Percentiles rank a stretch among this genome's conserved stretches.
Evolutionary conservation across 75 land plant species (phyloP).

Genomic region (Adiantum capillusveneris): DNA sequence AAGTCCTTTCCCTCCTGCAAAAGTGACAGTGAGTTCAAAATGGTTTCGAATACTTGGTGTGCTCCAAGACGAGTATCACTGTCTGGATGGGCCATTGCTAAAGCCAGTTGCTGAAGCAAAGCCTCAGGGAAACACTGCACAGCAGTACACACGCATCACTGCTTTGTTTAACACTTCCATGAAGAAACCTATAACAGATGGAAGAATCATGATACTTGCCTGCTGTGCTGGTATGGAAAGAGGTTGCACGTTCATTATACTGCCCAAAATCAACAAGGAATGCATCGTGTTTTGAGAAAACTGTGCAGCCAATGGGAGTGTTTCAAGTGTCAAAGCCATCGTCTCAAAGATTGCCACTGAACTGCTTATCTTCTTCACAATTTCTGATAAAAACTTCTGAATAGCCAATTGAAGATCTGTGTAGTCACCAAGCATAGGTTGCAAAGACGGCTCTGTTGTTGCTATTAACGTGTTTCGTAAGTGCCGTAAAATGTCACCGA

Average conservation of each 20-base stretch:
- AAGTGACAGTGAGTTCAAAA: slow-evolving; percentile 48
- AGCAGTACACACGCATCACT: not conserved
- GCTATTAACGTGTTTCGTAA: slow-evolving; percentile 34
- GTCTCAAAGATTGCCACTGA: slow-evolving; percentile 55
- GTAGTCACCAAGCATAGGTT: slow-evolving; percentile 39
- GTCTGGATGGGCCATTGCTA: slow-evolving; percentile 85
- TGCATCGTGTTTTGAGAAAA: slow-evolving; percentile 65
- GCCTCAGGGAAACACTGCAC: slow-evolving; percentile 80
- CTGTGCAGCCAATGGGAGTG: slow-evolving; percentile 39
- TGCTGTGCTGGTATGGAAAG: not conserved
- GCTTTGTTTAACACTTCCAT: not conserved
- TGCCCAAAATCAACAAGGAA: slow-evolving; percentile 69
- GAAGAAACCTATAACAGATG: not conserved
- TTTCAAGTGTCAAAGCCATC: slow-evolving; percentile 83
- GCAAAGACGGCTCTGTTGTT: slow-evolving; percentile 63
- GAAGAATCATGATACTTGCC: not conserved
- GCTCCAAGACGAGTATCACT: slow-evolving; percentile 76
- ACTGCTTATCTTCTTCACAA: slow-evolving; percentile 68
- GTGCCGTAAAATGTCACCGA: slow-evolving; percentile 82
- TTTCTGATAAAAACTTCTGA: slow-evolving; percentile 75
- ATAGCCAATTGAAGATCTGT: slow-evolving; percentile 63
- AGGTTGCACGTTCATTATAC: slow-evolving; percentile 37
- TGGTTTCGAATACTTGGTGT: slow-evolving; percentile 58
- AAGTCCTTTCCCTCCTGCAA: not conserved
- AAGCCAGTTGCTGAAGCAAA: slow-evolving; percentile 70